Percentiles rank a stretch among this genome's conserved stretches.
Conservation (phyloP, 2,329 filamentous ascomycete species). For the Stromatinia cepivora region DNA sequence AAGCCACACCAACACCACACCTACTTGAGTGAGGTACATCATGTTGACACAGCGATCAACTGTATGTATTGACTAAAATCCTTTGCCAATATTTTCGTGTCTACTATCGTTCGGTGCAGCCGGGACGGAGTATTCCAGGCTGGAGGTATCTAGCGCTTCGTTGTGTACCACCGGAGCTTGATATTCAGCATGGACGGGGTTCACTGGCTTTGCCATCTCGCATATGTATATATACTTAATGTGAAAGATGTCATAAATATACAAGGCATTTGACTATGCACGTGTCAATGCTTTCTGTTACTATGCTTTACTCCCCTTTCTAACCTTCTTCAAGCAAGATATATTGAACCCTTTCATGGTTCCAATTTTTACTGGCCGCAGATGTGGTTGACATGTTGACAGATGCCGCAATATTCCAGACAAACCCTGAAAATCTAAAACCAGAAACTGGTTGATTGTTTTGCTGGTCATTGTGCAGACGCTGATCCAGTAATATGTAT, state of each 20-base stretch:
- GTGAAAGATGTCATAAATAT: background rate
- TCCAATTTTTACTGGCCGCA: background rate
- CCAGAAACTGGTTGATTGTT: background rate
- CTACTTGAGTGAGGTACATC: conserved; percentile 9
- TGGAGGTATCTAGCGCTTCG: background rate
- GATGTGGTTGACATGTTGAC: background rate
- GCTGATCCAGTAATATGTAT: background rate
- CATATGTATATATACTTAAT: background rate
- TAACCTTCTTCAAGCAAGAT: background rate
- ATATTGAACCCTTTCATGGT: background rate
- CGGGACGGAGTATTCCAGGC: background rate
- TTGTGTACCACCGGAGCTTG: background rate
- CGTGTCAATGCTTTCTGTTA: background rate
- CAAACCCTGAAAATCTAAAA: background rate
- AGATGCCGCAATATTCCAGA: background rate
- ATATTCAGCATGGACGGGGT: background rate
- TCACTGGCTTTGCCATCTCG: background rate
- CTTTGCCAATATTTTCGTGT: background rate
- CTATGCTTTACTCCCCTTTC: background rate
- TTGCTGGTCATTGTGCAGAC: background rate
- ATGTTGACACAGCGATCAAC: background rate
- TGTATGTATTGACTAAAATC: background rate
- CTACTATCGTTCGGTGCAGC: background rate
- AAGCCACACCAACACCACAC: conserved; percentile 12
- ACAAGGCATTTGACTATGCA: background rate